Percentiles rank a stretch among this genome's conserved stretches.
phyloP scores from a whole-genome alignment of 2,329 filamentous ascomycete genomes.

The Ophiostoma australiae region DNA sequence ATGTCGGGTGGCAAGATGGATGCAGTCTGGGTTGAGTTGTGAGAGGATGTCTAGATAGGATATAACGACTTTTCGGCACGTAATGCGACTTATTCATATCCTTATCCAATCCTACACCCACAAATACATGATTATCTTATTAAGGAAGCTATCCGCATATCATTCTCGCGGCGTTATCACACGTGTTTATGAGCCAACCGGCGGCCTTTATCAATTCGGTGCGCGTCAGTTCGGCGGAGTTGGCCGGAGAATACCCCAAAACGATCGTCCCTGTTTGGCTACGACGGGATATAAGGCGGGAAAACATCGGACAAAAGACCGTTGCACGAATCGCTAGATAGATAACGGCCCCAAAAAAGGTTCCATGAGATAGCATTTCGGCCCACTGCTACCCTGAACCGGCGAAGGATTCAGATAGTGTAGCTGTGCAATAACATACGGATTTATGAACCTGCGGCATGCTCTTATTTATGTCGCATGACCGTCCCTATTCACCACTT shows the following conservation, averaged over 20 bases:
- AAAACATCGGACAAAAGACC: slow-evolving; percentile 6
- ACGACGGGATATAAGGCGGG: background rate
- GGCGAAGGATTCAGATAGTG: background rate
- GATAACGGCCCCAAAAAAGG: background rate
- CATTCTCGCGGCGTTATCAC: background rate
- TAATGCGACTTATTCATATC: background rate
- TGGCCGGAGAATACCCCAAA: background rate
- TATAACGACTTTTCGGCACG: background rate
- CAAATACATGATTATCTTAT: background rate
- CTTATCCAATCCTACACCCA: background rate
- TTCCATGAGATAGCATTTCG: slow-evolving; percentile 10
- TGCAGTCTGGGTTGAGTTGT: no score
- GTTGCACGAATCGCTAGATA: background rate
- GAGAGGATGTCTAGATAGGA: background rate
- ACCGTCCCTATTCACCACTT: background rate
- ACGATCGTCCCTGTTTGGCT: slow-evolving; percentile 2
- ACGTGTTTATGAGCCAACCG: background rate
- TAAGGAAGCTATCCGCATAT: background rate
- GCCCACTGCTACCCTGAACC: background rate
- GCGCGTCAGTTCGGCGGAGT: background rate
- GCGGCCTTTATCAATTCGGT: background rate
- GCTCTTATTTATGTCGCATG: background rate
- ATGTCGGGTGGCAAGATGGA: background rate
- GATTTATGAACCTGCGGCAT: background rate
- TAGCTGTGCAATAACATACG: background rate